A percentile compares a stretch with the other conserved stretches of the same genome.
Conservation (phyloP, 2,329 filamentous ascomycete species). For the Celoporthe dispersa region DNA sequence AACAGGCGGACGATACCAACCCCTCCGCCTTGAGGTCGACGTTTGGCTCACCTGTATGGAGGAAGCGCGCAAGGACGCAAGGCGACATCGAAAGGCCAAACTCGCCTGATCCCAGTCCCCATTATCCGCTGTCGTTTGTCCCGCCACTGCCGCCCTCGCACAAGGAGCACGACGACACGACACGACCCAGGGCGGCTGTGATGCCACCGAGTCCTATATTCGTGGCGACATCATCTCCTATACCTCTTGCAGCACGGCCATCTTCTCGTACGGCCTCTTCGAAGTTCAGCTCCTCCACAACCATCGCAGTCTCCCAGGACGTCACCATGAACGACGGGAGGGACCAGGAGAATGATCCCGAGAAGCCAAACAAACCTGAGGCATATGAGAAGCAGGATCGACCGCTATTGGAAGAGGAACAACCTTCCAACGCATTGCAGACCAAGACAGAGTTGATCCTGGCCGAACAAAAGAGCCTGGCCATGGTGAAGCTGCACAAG, state of each 20-base stretch:
- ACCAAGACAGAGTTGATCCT: conserved; percentile 54
- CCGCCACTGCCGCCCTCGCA: conserved; percentile 24
- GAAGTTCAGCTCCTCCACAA: conserved; percentile 22
- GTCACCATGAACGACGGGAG: conserved; percentile 14
- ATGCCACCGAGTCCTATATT: conserved; percentile 14
- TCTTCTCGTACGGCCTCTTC: conserved; percentile 19
- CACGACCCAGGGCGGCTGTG: conserved; percentile 15
- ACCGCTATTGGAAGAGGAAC: neutral
- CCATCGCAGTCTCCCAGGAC: conserved; percentile 30
- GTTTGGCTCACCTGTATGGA: conserved; percentile 21
- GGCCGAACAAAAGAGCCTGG: conserved; percentile 54
- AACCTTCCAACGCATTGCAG: conserved; percentile 38
- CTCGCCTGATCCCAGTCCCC: conserved; percentile 4
- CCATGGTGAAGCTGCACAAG: conserved; percentile 50
- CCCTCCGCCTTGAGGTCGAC: conserved; percentile 16
- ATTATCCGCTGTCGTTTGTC: conserved; percentile 20
- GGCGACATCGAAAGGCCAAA: conserved; percentile 9
- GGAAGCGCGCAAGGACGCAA: conserved; percentile 29
- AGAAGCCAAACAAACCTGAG: conserved; percentile 11
- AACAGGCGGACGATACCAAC: conserved; percentile 13
- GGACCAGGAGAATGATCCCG: conserved; percentile 13
- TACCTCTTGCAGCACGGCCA: neutral
- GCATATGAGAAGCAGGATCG: conserved; percentile 26
- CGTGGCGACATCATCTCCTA: neutral
- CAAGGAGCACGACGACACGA: conserved; percentile 16